A percentile compares a stretch with the other conserved stretches of the same genome.
Conservation (phyloP, 2,329 filamentous ascomycete species). For the Cladosporium sp. region DNA sequence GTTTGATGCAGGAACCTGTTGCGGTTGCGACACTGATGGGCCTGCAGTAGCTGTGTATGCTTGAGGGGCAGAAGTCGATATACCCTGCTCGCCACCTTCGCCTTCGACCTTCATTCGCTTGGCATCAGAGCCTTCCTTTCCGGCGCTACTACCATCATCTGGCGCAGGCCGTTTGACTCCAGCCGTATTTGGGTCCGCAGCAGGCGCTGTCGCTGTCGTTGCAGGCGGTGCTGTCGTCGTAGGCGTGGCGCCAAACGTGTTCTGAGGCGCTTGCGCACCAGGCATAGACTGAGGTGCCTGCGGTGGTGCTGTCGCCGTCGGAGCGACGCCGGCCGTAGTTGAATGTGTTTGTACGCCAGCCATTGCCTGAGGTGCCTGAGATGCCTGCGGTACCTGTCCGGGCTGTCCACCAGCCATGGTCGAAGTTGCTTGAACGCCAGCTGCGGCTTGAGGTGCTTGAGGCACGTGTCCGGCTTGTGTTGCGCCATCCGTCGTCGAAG, state of each 20-base stretch:
- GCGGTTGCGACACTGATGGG: neutral
- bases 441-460: no score
- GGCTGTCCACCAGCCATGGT: no score
- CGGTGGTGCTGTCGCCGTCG: no score
- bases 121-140: neutral
- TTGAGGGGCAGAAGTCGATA: constrained; percentile 1
- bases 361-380: no score
- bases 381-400: no score
- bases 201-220: neutral
- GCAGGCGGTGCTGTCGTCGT: neutral
- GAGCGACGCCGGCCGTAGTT: no score
- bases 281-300: neutral
- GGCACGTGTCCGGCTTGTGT: no score
- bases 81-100: neutral
- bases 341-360: no score
- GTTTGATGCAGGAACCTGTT: neutral
- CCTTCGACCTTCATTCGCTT: constrained; percentile 10
- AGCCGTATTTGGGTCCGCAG: neutral
- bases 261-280: neutral
- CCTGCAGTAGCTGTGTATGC: neutral
- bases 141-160: neutral
- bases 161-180: constrained; percentile 7
- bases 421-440: no score
- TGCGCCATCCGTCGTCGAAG: neutral
- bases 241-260: neutral